Evolutionary conservation across 495 filamentous ascomycete species (phyloP).

Genomic region (Neurospora sp.): DNA sequence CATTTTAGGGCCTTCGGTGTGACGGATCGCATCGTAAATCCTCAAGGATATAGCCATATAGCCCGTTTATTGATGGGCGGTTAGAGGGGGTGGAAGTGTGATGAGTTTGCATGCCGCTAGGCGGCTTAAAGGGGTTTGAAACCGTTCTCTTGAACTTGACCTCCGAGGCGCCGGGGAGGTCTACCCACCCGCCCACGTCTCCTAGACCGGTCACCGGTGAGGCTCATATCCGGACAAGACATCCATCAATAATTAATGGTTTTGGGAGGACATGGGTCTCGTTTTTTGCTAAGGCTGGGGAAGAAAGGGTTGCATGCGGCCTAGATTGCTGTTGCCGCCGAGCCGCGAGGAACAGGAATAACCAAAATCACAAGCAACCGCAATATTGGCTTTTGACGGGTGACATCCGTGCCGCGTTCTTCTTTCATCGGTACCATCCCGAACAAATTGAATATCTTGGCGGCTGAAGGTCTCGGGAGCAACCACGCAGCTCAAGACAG

Average conservation of each 20-base stretch:
- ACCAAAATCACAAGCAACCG: not conserved
- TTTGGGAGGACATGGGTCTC: not conserved
- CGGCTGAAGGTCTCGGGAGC: not conserved
- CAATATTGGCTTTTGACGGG: not conserved
- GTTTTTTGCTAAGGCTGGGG: conserved; percentile 15
- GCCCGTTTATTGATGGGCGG: not conserved
- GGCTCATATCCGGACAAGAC: not conserved
- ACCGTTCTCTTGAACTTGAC: not conserved
- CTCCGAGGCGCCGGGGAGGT: not conserved
- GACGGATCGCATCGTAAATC: not conserved
- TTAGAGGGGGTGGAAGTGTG: not conserved
- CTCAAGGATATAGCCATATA: not conserved
- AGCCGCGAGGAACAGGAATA: conserved; percentile 3
- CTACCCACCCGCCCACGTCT: not conserved
- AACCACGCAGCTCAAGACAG: not conserved
- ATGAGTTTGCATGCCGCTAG: not conserved
- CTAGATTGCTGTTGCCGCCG: conserved; percentile 11
- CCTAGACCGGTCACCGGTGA: not conserved
- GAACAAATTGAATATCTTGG: not conserved
- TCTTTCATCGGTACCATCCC: not conserved
- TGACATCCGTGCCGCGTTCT: not conserved
- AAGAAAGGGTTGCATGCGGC: conserved; percentile 21
- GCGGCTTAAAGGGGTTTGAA: not conserved
- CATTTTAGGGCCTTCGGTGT: not conserved
- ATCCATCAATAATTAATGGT: not conserved